These are phyloP conservation scores for Pythium phragmitis DNA, from an alignment of 352 stramenopile species.

Conservation along the genomic window DNA sequence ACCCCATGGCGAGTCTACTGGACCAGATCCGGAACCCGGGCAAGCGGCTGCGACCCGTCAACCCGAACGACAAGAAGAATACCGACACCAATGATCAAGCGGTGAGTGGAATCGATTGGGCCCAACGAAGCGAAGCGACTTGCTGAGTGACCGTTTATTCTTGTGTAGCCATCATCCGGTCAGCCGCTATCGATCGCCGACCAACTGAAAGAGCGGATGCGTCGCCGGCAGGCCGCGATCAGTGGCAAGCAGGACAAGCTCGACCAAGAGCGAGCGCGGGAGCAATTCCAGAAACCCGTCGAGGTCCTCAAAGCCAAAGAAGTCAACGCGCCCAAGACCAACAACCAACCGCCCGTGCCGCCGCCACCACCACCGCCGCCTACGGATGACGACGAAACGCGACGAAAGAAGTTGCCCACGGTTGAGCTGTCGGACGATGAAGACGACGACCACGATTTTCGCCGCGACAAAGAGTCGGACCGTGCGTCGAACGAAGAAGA, in stretches of 20 bases:
- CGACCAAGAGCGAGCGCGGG: conserved; percentile 74
- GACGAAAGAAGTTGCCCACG: conserved; percentile 52
- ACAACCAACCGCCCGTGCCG: conserved; percentile 28
- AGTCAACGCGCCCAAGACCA: conserved; percentile 41
- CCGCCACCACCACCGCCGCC: conserved; percentile 31
- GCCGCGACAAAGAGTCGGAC: conserved; percentile 41
- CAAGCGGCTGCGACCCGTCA: conserved; percentile 22
- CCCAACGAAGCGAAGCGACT: not conserved
- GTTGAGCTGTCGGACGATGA: conserved; percentile 85
- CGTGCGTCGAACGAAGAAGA: conserved; percentile 72
- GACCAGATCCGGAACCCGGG: conserved; percentile 33
- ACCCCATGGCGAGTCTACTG: conserved; percentile 28
- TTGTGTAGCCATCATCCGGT: conserved; percentile 24
- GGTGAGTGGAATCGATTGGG: conserved; percentile 3
- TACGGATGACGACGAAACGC: conserved; percentile 13
- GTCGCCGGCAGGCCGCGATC: conserved; percentile 70
- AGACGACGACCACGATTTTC: conserved; percentile 33
- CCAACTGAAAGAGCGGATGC: conserved; percentile 82
- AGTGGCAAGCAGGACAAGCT: conserved; percentile 84
- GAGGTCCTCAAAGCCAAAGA: conserved; percentile 80
- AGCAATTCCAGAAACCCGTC: conserved; percentile 68
- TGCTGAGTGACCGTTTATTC: conserved; percentile 1
- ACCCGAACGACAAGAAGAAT: conserved; percentile 25
- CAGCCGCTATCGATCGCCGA: conserved; percentile 76
- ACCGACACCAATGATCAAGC: not conserved